Percentiles rank a stretch among this genome's conserved stretches.
phyloP scores from a whole-genome alignment of 805 yeast species.

The Wickerhamiella lipophila region DNA sequence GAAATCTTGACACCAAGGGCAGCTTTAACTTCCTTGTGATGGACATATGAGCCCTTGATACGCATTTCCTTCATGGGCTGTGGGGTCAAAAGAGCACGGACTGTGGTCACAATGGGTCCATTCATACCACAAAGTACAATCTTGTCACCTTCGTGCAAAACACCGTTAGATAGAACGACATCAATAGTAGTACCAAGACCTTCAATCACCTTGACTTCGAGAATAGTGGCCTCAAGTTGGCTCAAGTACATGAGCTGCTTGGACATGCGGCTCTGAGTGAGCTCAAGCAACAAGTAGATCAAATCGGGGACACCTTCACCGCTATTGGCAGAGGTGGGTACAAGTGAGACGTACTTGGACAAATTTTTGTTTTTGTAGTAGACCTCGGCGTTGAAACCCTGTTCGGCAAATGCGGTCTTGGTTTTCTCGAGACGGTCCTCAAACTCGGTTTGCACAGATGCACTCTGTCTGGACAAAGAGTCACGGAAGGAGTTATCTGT shows the following conservation, averaged over 20 bases:
- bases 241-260: constrained; percentile 94
- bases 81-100: constrained; percentile 92
- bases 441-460: constrained; percentile 84
- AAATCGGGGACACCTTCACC: constrained; percentile 99
- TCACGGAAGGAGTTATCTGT: constrained; percentile 96
- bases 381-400: constrained; percentile 93
- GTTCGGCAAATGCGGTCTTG: constrained; percentile 88
- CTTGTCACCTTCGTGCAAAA: constrained; percentile 86
- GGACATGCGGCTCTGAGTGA: constrained; percentile 97
- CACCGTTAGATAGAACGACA: constrained; percentile 94
- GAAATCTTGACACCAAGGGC: constrained; percentile 98
- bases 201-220: constrained; percentile 95
- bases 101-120: constrained; percentile 94
- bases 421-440: constrained; percentile 74
- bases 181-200: constrained; percentile 98
- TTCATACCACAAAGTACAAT: constrained; percentile 94
- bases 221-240: constrained; percentile 85
- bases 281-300: constrained; percentile 84
- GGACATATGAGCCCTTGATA: constrained; percentile 90
- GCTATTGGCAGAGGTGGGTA: constrained; percentile 97
- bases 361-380: constrained; percentile 91
- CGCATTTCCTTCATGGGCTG: constrained; percentile 95
- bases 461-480: constrained; percentile 67
- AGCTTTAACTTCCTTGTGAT: constrained; percentile 95
- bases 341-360: constrained; percentile 87